A percentile compares a stretch with the other conserved stretches of the same genome.
These are phyloP conservation scores for Urochloa ruziziensis DNA, from an alignment of 176 grass and related monocot species.

Conservation along the genomic window DNA sequence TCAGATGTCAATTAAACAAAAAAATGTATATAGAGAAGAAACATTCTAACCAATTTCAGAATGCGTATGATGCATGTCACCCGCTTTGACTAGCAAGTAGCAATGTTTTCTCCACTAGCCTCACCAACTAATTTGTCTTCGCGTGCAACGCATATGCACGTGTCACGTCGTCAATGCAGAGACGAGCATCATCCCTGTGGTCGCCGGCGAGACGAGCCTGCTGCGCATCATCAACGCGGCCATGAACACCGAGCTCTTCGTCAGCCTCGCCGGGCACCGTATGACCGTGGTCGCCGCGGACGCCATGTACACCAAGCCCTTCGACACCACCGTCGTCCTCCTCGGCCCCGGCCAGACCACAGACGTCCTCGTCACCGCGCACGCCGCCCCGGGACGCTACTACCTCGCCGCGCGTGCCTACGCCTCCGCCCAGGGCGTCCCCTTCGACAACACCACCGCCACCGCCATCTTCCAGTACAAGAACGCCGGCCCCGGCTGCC, in stretches of 20 bases:
- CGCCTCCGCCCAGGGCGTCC: constrained; percentile 40
- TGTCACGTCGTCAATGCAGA: constrained; percentile 26
- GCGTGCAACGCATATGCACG: neutral
- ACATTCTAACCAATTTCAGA: neutral
- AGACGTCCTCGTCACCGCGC: constrained; percentile 78
- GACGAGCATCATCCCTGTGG: constrained; percentile 67
- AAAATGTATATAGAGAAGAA: neutral
- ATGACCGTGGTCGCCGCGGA: constrained; percentile 91
- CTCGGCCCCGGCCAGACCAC: constrained; percentile 87
- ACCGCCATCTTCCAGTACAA: constrained; percentile 86
- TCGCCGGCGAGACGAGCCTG: constrained; percentile 60
- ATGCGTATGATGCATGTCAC: neutral
- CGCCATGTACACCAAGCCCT: constrained; percentile 75
- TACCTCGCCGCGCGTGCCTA: constrained; percentile 81
- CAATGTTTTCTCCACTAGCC: neutral
- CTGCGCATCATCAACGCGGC: constrained; percentile 82
- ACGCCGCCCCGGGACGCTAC: constrained; percentile 68
- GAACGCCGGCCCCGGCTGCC: constrained; percentile 21
- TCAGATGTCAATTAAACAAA: neutral
- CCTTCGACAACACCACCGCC: constrained; percentile 89
- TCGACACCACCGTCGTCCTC: constrained; percentile 59
- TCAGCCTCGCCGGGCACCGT: constrained; percentile 75
- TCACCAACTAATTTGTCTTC: neutral
- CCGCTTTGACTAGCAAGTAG: neutral
- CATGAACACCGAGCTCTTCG: constrained; percentile 78